Evolutionary conservation across 306 rosid genomes (phyloP), one percentile per base, ranked within the genome.

Genomic region (Vigna reflexopilosa): DNA sequence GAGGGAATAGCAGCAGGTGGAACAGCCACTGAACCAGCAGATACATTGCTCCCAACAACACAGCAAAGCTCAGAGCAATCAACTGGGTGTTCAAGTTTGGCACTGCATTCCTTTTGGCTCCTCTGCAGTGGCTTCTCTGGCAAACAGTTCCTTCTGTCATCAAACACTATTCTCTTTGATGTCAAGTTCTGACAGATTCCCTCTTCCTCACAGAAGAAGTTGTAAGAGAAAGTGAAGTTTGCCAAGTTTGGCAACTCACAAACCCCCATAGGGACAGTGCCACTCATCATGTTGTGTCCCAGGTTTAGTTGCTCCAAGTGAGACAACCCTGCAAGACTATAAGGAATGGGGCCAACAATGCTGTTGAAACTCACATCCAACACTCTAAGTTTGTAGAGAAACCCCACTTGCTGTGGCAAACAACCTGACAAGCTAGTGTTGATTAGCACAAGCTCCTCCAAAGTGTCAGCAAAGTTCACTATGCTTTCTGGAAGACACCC

Each of bases 171-270:
- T 0, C 88, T 82, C 45, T 85, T 85, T 26, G 90, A 75, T 59
- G 90, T 87, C 86, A 87, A 52, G 64, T 90, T 90, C 85, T 78
- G 85, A 71, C 98, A 94, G 16, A 86, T 70, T 11, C 90, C 93
- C 38, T 85, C 93, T 84, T 92, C 97, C 82, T 92, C 98, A 42
- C 98, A 92, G 79, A 85, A 80, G 83, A 80, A 94, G 88, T 94
- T 92, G 50, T 87, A 88, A 50, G 97, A 89, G 72, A 90, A 61
- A 0, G 97, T 92, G 73, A 94, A 87, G 75, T 94, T 94, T 14
- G 50, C 66, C 89, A 92, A 83, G 82, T 75, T 87, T 16, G 98
- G 97, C 72, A 95, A 80, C 49, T 47, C 75, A 56, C 98, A 94
- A 52, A 94, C 83, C 26, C 93, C 97, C 48, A 67, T 82, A 2